Evolutionary conservation across 2,329 filamentous ascomycete species (phyloP), one percentile per base, ranked within the genome.

Genomic region (Scedosporium boydii): DNA sequence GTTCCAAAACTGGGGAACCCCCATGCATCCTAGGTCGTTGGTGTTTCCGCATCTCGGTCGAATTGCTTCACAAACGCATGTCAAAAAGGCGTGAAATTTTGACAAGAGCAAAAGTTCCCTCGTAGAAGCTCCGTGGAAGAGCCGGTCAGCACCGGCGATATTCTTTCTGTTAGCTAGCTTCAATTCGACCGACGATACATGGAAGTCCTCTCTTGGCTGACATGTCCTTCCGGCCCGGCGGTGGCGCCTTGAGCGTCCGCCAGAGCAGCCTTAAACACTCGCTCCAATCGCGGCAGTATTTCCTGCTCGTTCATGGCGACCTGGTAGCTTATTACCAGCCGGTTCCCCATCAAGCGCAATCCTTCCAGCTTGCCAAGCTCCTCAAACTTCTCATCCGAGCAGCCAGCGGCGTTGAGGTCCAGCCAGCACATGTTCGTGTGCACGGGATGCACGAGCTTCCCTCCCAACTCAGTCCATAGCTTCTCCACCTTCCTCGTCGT

Each of bases 351-450:
- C 4, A 80, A 67, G 64, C 73, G 75, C 63, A 83, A 68, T 0
- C 80, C 80, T 10, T 70, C 74, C 41, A 76, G 75, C 58, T 69
- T 69, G 5, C 75, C 76, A 38, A 79, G 70, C 66, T 74, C 70
- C 14, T 71, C 69, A 60, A 82, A 76, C 46, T 69, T 71, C 62
- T 71, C 71, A 5, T 60, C 64, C 14, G 71, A 70, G 64, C 79
- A 77, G 1, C 83, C 82, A 10, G 83, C 82, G 1, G 81, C 80
- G 34, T 85, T 81, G 16, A 95, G 76, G 72, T 96, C 87, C 63
- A 96, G 70, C 91, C 90, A 96, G 41, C 91, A 85, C 90, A 96
- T 96, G 75, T 96, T 96, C n/a, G 91, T 96, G 70, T 96, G 87
- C 1, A 89, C 87, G 0, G 89, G 87, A 64, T 87, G 80, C 21